Evolutionary conservation across 495 filamentous ascomycete genomes (phyloP).

Genomic region (Trichoderma parareesei): DNA sequence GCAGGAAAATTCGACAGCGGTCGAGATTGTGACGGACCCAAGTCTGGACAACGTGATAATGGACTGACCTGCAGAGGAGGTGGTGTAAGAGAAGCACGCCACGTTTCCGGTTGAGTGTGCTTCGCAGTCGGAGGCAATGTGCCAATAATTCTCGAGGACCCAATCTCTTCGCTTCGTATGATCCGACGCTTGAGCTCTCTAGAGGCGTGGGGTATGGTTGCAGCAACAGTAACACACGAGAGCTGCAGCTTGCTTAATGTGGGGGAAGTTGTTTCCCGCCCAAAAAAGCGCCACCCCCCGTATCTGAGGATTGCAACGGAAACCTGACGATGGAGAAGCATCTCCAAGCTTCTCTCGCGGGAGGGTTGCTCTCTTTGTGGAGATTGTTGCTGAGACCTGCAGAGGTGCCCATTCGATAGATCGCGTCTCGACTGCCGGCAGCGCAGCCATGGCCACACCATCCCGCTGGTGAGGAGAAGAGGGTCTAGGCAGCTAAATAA

Average conservation of each 20-base stretch:
- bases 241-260: neutral
- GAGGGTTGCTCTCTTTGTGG: neutral
- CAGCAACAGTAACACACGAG: neutral
- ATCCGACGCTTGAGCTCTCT: neutral
- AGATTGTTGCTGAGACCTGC: neutral
- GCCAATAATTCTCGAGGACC: neutral
- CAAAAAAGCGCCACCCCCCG: neutral
- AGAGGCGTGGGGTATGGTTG: neutral
- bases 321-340: neutral
- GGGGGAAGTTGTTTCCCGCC: neutral
- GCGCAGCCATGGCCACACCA: neutral
- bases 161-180: neutral
- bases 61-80: neutral
- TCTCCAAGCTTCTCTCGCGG: neutral
- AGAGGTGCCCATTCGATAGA: neutral
- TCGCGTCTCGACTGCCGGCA: constrained; percentile 8
- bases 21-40: neutral
- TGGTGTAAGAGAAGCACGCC: neutral
- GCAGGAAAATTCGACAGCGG: neutral
- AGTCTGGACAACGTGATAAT: constrained; percentile 1
- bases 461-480: constrained; percentile 3
- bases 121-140: neutral
- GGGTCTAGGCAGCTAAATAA: constrained; percentile 10
- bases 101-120: neutral
- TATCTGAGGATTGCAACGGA: neutral